These are phyloP conservation scores for Domatiomyces globalis DNA, from an alignment of 2,329 filamentous ascomycete genomes.

Conservation along the genomic window DNA sequence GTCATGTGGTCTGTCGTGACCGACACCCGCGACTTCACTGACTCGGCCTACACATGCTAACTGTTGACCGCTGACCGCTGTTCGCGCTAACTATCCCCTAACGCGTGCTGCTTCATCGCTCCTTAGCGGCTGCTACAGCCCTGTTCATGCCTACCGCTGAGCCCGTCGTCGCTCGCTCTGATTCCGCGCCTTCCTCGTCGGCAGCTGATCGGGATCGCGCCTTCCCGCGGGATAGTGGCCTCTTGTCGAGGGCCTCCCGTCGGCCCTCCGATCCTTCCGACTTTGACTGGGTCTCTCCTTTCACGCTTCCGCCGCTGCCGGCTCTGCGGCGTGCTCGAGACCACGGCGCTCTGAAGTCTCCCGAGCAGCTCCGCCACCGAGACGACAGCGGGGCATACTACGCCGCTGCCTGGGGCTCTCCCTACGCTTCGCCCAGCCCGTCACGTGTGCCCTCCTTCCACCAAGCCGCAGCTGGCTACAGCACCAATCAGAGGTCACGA, in stretches of 20 bases:
- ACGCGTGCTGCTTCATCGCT: neutral
- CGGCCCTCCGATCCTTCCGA: constrained; percentile 11
- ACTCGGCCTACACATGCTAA: neutral
- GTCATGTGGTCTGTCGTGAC: neutral
- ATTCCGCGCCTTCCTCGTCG: neutral
- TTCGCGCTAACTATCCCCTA: neutral
- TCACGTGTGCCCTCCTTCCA: neutral
- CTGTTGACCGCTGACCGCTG: neutral
- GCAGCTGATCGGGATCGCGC: neutral
- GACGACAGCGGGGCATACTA: constrained; percentile 41
- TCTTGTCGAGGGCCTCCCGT: constrained; percentile 4
- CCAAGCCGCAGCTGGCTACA: neutral
- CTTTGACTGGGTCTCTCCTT: constrained; percentile 15
- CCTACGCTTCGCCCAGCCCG: constrained; percentile 55
- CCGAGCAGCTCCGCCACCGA: constrained; percentile 22
- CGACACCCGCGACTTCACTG: neutral
- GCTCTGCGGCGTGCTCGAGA: constrained; percentile 10
- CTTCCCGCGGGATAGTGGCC: neutral
- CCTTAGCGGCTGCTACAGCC: constrained; percentile 2
- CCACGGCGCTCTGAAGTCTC: constrained; percentile 9
- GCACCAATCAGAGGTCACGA: neutral
- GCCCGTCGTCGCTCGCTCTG: constrained; percentile 7
- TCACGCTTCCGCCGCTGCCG: constrained; percentile 17
- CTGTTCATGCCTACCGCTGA: constrained; percentile 17
- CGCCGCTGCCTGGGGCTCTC: constrained; percentile 83